A percentile compares a stretch with the other conserved stretches of the same genome.
Evolutionary conservation across 2,329 filamentous ascomycete genomes (phyloP).

Genomic region (Penicillium brasilianum): DNA sequence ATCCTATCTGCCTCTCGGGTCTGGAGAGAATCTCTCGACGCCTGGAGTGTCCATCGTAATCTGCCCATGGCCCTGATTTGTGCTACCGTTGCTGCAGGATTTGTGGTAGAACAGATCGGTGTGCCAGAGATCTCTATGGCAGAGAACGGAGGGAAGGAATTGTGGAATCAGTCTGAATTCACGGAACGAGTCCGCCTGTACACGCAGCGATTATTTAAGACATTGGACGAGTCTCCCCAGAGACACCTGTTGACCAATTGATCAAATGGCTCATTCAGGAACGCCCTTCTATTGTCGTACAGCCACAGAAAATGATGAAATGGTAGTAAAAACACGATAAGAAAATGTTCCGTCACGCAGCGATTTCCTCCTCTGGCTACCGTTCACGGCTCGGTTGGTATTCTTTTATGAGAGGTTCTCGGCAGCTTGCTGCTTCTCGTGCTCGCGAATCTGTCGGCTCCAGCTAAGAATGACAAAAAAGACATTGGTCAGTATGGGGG

Average conservation of each 20-base stretch:
- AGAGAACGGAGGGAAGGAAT: constrained; percentile 42
- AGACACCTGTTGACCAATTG: constrained; percentile 45
- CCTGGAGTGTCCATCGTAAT: constrained; percentile 54
- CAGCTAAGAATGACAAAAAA: constrained; percentile 55
- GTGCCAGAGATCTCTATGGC: constrained; percentile 61
- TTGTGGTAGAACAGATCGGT: constrained; percentile 93
- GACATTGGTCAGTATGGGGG: constrained; percentile 26
- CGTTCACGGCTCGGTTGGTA: constrained; percentile 22
- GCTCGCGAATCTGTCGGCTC: constrained; percentile 73
- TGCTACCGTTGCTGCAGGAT: constrained; percentile 83
- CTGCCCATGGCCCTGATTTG: constrained; percentile 73
- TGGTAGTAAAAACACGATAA: constrained; percentile 34
- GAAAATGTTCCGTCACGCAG: constrained; percentile 34
- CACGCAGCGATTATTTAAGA: constrained; percentile 48
- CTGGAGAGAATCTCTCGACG: constrained; percentile 52
- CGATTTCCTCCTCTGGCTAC: constrained; percentile 29
- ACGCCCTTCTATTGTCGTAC: constrained; percentile 47
- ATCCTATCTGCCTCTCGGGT: constrained; percentile 56
- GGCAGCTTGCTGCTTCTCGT: constrained; percentile 61
- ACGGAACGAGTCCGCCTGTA: constrained; percentile 52
- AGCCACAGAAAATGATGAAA: constrained; percentile 43
- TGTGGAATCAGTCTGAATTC: constrained; percentile 54
- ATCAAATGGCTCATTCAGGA: constrained; percentile 38
- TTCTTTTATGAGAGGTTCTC: constrained; percentile 47
- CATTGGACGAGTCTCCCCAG: constrained; percentile 45